phyloP scores from a whole-genome alignment of 2,329 filamentous ascomycete species.

The Claviceps cyperi region DNA sequence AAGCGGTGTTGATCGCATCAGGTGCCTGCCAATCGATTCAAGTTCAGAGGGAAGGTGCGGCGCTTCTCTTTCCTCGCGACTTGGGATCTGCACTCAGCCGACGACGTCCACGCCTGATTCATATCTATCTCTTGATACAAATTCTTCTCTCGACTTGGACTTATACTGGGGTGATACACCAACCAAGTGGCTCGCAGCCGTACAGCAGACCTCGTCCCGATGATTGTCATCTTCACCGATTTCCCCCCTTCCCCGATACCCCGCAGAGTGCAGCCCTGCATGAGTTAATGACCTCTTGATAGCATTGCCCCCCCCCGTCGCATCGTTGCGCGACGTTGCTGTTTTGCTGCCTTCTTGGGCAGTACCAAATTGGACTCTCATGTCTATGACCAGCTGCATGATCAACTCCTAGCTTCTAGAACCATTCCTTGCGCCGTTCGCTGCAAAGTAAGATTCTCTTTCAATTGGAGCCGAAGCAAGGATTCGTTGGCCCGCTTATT shows the following conservation, averaged over 20 bases:
- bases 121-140: neutral
- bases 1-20: neutral
- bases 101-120: neutral
- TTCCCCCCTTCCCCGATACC: neutral
- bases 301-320: neutral
- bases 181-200: neutral
- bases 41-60: neutral
- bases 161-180: neutral
- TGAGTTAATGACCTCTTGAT: neutral
- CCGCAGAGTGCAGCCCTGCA: neutral
- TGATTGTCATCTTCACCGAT: neutral
- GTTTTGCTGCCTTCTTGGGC: neutral
- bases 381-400: neutral
- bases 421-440: neutral
- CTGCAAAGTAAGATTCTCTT: neutral
- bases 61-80: neutral
- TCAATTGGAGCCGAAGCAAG: slow-evolving; percentile 1
- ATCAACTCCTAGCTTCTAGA: neutral
- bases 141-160: neutral
- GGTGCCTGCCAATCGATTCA: too few relatives aligned
- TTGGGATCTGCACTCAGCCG: neutral
- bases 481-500: slow-evolving; percentile 4
- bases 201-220: neutral
- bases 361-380: neutral
- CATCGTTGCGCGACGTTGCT: neutral